Evolutionary conservation across 495 filamentous ascomycete species (phyloP).

Genomic region (Hyaloscypha bicolor): DNA sequence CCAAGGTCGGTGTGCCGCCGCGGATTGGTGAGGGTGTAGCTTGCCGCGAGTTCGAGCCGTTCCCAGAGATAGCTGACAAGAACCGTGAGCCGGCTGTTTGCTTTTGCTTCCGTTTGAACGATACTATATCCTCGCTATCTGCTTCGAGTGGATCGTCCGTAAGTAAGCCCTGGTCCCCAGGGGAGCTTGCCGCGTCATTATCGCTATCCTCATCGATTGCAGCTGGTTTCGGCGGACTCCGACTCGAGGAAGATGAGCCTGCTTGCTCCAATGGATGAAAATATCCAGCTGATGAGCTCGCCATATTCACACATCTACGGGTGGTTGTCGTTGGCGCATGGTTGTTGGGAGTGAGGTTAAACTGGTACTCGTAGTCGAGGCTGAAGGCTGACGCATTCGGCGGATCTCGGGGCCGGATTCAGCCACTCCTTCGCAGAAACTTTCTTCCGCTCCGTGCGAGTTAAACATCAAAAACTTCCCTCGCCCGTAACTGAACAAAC

Average conservation of each 20-base stretch:
- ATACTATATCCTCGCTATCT: conserved; percentile 58
- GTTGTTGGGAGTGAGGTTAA: not conserved
- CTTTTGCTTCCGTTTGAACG: conserved; percentile 86
- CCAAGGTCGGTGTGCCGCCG: conserved; percentile 19
- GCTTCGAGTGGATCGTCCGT: conserved; percentile 54
- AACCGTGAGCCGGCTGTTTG: conserved; percentile 34
- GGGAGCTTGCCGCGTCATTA: conserved; percentile 47
- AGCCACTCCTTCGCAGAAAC: not conserved
- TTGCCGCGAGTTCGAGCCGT: conserved; percentile 18
- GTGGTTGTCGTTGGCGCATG: conserved; percentile 8
- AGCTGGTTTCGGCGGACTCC: conserved; percentile 29
- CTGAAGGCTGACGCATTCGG: conserved; percentile 6
- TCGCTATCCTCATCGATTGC: conserved; percentile 38
- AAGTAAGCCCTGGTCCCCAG: conserved; percentile 40
- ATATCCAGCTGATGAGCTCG: conserved; percentile 31
- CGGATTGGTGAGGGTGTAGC: conserved; percentile 25
- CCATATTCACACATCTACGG: conserved; percentile 28
- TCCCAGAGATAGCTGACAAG: conserved; percentile 25
- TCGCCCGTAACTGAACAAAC: not conserved
- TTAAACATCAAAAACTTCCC: not conserved
- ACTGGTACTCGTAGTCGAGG: conserved; percentile 9
- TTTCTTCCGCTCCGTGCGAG: not conserved
- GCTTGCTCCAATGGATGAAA: conserved; percentile 24
- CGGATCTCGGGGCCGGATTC: not conserved
- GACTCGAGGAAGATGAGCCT: conserved; percentile 32